Percentiles rank a stretch among this genome's conserved stretches.
phyloP scores from a whole-genome alignment of 1,284 basidiomycete genomes.

The Fistulinella cinereoalba region DNA sequence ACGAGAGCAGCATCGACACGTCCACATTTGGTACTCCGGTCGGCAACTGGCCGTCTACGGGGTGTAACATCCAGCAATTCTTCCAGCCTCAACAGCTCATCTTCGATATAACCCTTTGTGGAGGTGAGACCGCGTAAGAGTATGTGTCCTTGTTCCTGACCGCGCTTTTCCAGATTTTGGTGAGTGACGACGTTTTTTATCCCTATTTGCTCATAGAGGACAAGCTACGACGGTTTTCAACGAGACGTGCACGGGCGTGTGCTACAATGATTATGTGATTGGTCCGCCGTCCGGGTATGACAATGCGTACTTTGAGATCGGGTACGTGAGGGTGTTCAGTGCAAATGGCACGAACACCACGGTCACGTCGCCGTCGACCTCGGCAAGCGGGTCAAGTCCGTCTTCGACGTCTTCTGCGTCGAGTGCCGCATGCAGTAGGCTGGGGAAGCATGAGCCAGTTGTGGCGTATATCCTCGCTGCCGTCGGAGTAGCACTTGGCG shows the following conservation, averaged over 20 bases:
- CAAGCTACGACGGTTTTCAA: conserved; percentile 53
- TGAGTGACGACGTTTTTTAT: conserved; percentile 29
- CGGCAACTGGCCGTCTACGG: conserved; percentile 61
- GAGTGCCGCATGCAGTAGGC: conserved; percentile 15
- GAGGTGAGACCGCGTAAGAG: conserved; percentile 40
- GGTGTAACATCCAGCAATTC: conserved; percentile 58
- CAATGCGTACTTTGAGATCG: conserved; percentile 76
- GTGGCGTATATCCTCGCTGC: conserved; percentile 11
- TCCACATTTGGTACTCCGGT: conserved; percentile 62
- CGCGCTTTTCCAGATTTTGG: conserved; percentile 35
- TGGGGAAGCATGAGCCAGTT: conserved; percentile 2
- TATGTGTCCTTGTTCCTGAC: too few species aligned
- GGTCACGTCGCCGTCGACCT: conserved; percentile 23
- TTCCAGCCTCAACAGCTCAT: conserved; percentile 68
- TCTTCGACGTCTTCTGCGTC: conserved; percentile 10
- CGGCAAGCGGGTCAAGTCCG: conserved; percentile 13
- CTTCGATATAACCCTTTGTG: conserved; percentile 76
- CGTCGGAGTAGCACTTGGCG: conserved; percentile 17
- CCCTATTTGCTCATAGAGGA: neutral
- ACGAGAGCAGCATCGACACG: conserved; percentile 59
- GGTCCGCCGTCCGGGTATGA: conserved; percentile 63
- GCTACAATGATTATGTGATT: conserved; percentile 75
- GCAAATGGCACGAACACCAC: conserved; percentile 17
- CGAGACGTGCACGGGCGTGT: conserved; percentile 62
- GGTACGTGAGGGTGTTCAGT: conserved; percentile 57